Conservation (phyloP, 768 basidiomycete species). For the Lactifluus echinatus region DNA sequence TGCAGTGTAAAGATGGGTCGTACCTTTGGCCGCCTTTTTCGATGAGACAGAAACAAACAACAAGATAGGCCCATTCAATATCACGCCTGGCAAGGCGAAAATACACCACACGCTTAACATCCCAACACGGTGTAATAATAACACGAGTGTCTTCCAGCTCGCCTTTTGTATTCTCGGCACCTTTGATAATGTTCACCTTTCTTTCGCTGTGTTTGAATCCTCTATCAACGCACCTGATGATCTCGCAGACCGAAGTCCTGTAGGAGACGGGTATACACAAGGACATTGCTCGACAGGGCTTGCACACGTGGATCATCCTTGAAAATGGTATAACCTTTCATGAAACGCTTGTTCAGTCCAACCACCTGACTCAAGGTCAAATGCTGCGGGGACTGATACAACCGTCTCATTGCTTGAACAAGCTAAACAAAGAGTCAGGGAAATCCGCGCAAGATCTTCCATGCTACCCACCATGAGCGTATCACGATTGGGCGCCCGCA, state of each 20-base stretch:
- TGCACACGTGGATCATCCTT: constrained; percentile 86
- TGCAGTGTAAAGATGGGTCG: neutral
- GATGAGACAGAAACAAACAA: constrained; percentile 87
- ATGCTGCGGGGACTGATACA: constrained; percentile 91
- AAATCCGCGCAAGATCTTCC: neutral
- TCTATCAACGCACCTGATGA: constrained; percentile 59
- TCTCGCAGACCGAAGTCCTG: constrained; percentile 87
- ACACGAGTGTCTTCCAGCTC: constrained; percentile 73
- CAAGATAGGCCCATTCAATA: constrained; percentile 90
- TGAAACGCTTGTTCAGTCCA: constrained; percentile 83
- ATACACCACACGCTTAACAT: constrained; percentile 73
- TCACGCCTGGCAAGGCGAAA: constrained; percentile 81
- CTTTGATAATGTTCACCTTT: constrained; percentile 28
- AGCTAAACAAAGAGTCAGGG: constrained; percentile 41
- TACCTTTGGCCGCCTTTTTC: constrained; percentile 78
- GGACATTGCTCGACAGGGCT: constrained; percentile 64
- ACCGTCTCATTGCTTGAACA: constrained; percentile 85
- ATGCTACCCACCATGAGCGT: constrained; percentile 81
- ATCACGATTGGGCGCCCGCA: constrained; percentile 93
- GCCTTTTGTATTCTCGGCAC: constrained; percentile 82
- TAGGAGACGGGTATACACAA: constrained; percentile 82
- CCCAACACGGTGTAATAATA: constrained; percentile 73
- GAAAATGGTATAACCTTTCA: constrained; percentile 87
- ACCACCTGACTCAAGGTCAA: constrained; percentile 92
- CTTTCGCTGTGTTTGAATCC: constrained; percentile 1